Conservation (phyloP, 2,329 filamentous ascomycete species). For the Dothideomycetidae sp. region DNA sequence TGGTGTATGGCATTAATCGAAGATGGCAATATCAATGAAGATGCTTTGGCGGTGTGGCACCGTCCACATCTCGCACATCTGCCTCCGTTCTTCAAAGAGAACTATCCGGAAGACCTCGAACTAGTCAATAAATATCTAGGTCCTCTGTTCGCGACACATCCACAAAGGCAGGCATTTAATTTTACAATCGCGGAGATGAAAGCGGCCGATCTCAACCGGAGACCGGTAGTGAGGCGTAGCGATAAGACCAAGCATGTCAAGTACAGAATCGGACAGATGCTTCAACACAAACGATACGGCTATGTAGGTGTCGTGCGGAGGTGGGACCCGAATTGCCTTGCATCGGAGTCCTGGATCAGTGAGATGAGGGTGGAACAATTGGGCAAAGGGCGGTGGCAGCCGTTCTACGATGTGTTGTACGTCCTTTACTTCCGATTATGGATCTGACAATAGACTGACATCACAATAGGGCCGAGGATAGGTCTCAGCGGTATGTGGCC, state of each 20-base stretch:
- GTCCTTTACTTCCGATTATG: constrained; percentile 26
- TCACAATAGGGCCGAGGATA: constrained; percentile 46
- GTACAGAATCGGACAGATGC: constrained; percentile 68
- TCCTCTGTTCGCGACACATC: constrained; percentile 41
- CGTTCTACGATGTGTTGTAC: constrained; percentile 79
- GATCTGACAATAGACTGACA: not conserved
- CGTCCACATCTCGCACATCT: constrained; percentile 51
- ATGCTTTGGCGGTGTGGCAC: constrained; percentile 18
- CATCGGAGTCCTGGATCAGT: constrained; percentile 47
- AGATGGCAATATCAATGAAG: constrained; percentile 17
- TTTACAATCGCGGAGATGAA: constrained; percentile 43
- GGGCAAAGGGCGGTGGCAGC: constrained; percentile 47
- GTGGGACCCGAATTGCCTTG: constrained; percentile 56
- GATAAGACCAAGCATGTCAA: constrained; percentile 31
- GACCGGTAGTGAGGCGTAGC: constrained; percentile 20
- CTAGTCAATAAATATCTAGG: constrained; percentile 54
- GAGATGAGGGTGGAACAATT: constrained; percentile 49
- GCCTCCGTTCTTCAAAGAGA: constrained; percentile 47
- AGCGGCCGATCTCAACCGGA: constrained; percentile 41
- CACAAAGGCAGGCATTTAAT: constrained; percentile 40
- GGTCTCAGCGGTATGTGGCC: constrained; percentile 58
- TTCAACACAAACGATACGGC: constrained; percentile 64
- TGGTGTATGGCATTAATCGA: constrained; percentile 47
- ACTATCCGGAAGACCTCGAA: constrained; percentile 57
- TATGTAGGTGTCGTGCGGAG: constrained; percentile 75